Conservation (phyloP, 1,139 yeast genomes). For the Kluyveromyces sp. region DNA sequence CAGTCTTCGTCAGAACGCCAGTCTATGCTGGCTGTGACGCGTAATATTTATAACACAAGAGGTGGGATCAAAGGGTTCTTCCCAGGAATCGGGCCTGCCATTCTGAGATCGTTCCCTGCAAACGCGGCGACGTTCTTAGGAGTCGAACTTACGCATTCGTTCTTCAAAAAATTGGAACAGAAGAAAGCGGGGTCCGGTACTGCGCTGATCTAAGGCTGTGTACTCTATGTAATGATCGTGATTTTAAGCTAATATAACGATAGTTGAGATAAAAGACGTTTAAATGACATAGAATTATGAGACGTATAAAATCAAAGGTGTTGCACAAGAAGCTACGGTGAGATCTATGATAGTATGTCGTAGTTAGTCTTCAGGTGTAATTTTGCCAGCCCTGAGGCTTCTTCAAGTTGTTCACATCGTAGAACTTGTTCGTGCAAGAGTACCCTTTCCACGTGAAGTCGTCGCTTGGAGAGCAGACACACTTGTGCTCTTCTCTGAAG, state of each 20-base stretch:
- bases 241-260: background rate
- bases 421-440: constrained; percentile 75
- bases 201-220: too few species aligned
- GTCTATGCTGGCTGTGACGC: constrained; percentile 61
- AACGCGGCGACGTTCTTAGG: constrained; percentile 97
- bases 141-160: constrained; percentile 77
- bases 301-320: too few species aligned
- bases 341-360: too few species aligned
- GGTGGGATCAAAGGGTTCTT: constrained; percentile 90
- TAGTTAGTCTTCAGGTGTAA: too few species aligned
- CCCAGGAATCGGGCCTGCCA: constrained; percentile 97
- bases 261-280: background rate
- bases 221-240: too few species aligned
- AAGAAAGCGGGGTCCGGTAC: constrained; percentile 6
- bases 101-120: constrained; percentile 93
- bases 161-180: constrained; percentile 40
- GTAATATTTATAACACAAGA: constrained; percentile 47
- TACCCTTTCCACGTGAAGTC: constrained; percentile 86
- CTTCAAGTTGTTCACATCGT: constrained; percentile 50
- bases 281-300: background rate
- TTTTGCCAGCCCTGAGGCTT: constrained; percentile 77
- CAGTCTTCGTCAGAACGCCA: constrained; percentile 54
- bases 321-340: too few species aligned
- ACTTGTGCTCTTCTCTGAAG: constrained; percentile 47
- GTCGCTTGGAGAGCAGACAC: constrained; percentile 64